Conservation (phyloP, 2,329 filamentous ascomycete genomes). For the Chaetomium globosum region DNA sequence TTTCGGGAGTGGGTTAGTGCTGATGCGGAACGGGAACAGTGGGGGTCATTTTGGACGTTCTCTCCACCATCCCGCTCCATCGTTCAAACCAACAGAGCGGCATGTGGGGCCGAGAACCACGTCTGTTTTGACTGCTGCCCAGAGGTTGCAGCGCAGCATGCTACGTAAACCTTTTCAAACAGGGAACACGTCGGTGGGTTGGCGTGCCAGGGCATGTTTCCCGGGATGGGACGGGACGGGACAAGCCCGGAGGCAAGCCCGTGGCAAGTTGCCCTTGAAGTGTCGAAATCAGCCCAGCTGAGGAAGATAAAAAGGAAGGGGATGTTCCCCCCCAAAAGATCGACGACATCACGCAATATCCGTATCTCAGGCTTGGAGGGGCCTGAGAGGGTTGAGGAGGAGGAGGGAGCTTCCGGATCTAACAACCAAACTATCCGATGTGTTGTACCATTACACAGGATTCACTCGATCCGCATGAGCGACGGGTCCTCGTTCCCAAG, state of each 20-base stretch:
- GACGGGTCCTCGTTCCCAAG: background rate
- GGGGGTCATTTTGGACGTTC: background rate
- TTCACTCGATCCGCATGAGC: background rate
- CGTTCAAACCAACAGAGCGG: background rate
- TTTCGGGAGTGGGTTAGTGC: slow-evolving; percentile 9
- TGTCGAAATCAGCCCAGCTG: background rate
- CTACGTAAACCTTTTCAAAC: too few relatives aligned
- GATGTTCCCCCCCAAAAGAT: background rate
- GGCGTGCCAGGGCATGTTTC: too few relatives aligned
- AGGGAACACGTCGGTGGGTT: too few relatives aligned
- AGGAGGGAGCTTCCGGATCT: background rate
- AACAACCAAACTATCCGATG: background rate
- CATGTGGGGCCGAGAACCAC: background rate
- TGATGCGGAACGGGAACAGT: background rate
- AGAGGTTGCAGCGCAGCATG: slow-evolving; percentile 7
- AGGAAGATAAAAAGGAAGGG: background rate
- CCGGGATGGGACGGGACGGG: too few relatives aligned
- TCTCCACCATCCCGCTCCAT: background rate
- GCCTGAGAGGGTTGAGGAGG: background rate
- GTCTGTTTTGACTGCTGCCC: background rate
- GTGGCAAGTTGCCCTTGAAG: too few relatives aligned
- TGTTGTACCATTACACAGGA: background rate
- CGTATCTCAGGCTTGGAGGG: background rate
- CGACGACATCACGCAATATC: background rate
- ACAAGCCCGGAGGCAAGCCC: too few relatives aligned